These are phyloP conservation scores for Piloderma croceum DNA, from an alignment of 768 basidiomycete species.

Conservation along the genomic window DNA sequence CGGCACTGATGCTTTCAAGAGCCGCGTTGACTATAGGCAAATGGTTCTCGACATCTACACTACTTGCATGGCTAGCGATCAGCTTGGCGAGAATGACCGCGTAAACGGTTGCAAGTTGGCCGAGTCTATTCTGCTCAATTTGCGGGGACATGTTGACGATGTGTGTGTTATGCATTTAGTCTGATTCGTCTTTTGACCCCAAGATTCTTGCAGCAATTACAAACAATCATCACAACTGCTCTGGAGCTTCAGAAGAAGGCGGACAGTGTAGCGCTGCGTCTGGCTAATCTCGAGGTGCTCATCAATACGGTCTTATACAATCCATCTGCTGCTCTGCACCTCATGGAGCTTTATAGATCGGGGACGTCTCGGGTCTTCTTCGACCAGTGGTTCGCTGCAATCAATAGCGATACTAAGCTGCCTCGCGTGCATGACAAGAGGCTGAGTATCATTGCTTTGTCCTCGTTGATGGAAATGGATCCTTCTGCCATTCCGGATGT, in stretches of 20 bases:
- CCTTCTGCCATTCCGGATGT: conserved; percentile 48
- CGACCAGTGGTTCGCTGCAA: conserved; percentile 75
- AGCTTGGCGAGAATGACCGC: conserved; percentile 79
- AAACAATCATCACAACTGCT: conserved; percentile 57
- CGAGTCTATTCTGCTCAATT: conserved; percentile 75
- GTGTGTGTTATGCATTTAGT: conserved; percentile 36
- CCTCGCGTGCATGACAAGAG: conserved; percentile 92
- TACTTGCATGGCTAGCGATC: conserved; percentile 59
- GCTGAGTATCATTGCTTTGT: conserved; percentile 69
- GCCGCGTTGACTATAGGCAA: conserved; percentile 66
- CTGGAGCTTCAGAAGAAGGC: conserved; percentile 54
- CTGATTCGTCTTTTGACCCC: conserved; percentile 1
- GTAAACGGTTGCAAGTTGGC: conserved; percentile 82
- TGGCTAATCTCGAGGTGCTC: conserved; percentile 79
- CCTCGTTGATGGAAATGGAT: conserved; percentile 69
- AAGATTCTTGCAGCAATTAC: conserved; percentile 46
- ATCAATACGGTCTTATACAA: conserved; percentile 83
- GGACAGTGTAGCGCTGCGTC: conserved; percentile 57
- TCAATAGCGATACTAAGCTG: conserved; percentile 49
- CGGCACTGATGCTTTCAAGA: conserved; percentile 70
- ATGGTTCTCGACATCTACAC: conserved; percentile 83
- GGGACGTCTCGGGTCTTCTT: conserved; percentile 75
- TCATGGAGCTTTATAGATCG: conserved; percentile 59
- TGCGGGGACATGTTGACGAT: conserved; percentile 73
- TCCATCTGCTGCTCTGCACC: conserved; percentile 64